Evolutionary conservation across 139 green algal species (phyloP), one percentile per base, ranked within the genome.

Genomic region (Mychonastes homosphaera): DNA sequence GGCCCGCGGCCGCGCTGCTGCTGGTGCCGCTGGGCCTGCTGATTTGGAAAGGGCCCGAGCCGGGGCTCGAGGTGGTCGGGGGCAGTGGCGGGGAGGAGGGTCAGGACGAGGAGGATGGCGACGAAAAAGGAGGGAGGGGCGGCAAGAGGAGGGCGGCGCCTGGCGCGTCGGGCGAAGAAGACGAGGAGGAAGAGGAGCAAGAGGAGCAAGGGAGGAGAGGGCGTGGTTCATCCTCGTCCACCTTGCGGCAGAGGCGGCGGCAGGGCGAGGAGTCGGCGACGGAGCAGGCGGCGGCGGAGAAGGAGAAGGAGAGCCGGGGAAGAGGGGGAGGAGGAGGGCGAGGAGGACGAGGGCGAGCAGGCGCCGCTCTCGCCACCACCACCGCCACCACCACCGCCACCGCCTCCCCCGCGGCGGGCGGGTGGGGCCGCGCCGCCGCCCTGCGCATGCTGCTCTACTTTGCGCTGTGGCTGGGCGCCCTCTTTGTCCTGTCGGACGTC

Each of bases 1-100:
- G 59, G 56, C 9, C 30, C 78, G 12, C 74, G 82, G 32, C 48
- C n/a, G n/a, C 62, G 0, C 15, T 66, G 9, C 41, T 84, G 30
- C 60, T 84, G 28, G 7, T 74, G 69, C 55, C 55, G 32, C 8
- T 62, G 55, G n/a, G 51, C 28, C 41, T 62, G 40, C 9, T 62
- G 24, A 19, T 62, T 27, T 41, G 40, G 39, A 2, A 13, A 21
- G 56, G 56, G 16, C 28, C 43, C 12, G 56, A 63, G 32, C 43
- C 53, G 34, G 30, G 44, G 29, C 24, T 63, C 30, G 43, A 55
- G 43, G 30, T 46, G 15, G 16, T 46, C 15, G 15, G 16, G 16
- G 16, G 39, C 39, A 46, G 39, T 13, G 39, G 39, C 15, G 15
- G 39, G 15, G 39, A 46, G 39, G 39, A 46, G 15, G 39, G n/a